Base-by-base conservation (phyloP, 2,329 filamentous ascomycete species). In the Fusarium bactridioides region DNA sequence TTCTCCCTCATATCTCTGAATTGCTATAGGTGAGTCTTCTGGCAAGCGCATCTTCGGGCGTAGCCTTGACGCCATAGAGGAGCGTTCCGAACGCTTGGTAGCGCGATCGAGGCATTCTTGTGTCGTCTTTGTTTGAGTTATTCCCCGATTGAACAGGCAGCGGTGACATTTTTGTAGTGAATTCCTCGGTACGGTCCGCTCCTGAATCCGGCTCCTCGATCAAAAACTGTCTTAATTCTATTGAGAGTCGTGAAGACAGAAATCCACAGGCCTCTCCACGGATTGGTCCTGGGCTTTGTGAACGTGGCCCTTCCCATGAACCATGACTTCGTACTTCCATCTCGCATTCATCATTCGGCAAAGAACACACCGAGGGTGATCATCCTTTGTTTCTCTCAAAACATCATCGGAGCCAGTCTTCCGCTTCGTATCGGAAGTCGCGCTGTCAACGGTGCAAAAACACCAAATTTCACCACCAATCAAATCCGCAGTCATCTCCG, bases 1-100 rank as follows among this genome's bases (percentile, higher is more conserved):
- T 43, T 31, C 7, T 29, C 0, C 12, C 1, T 56, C n/a, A 21
- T 0, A 53, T 27, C 12, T 21, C 4, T 37, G 18, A 0, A 12
- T 3, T 5, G 2, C 0, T 2, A 25, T 6, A 37, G n/a, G n/a
- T 25, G 5, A 21, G 5, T 8, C 9, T 16, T 10, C 9, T 11
- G 1, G 13, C 2, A 51, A 23, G 18, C 1, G 4, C 16, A 19
- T 25, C 3, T 9, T 21, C 12, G 7, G 9, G 10, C 4, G n/a
- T 6, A 7, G 18, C 13, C n/a, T 45, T 45, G 6, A 56, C 29
- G 18, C 27, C 12, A 45, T 15, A 2, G 18, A 21, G 0, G 16
- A 31, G 4, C 16, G 11, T 25, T 18, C 53, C 38, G 6, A n/a
- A n/a, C 18, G n/a, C 10, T 21, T 29, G 27, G 53, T 44, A 56